A percentile compares a stretch with the other conserved stretches of the same genome.
Evolutionary conservation across 306 rosid species (phyloP).

Genomic region (Vigna mungo): DNA sequence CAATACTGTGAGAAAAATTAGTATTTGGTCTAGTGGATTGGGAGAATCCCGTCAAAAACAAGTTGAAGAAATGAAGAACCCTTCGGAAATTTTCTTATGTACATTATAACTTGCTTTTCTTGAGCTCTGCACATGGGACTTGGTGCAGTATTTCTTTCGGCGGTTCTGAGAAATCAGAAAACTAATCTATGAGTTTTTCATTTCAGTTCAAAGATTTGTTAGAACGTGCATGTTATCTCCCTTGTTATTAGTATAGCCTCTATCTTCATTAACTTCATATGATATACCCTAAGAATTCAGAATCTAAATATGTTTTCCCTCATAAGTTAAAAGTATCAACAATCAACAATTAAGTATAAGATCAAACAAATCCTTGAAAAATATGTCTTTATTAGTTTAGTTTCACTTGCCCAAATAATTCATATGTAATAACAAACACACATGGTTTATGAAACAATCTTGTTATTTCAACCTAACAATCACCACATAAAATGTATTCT

Average conservation of each 20-base stretch:
- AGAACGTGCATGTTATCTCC: constrained; percentile 12
- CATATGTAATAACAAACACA: constrained; percentile 16
- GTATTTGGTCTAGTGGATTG: neutral
- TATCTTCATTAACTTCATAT: constrained; percentile 3
- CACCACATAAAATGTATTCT: neutral
- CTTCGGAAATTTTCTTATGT: constrained; percentile 23
- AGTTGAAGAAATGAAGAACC: constrained; percentile 18
- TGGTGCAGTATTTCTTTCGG: neutral
- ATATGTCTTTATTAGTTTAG: constrained; percentile 4
- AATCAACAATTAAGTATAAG: constrained; percentile 10
- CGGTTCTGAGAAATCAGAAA: constrained; percentile 22
- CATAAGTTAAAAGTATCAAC: neutral
- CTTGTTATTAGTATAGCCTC: constrained; percentile 24
- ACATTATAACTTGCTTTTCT: constrained; percentile 7
- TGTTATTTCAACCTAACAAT: neutral
- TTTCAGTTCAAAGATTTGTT: constrained; percentile 34
- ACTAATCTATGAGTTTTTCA: constrained; percentile 5
- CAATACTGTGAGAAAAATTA: too few species aligned
- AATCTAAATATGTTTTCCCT: constrained; percentile 17
- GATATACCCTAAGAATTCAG: neutral
- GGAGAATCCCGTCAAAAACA: neutral
- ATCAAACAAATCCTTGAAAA: constrained; percentile 30
- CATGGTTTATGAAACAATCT: constrained; percentile 21
- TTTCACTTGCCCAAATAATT: constrained; percentile 29
- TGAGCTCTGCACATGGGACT: constrained; percentile 3